A percentile compares a stretch with the other conserved stretches of the same genome.
Conservation (phyloP, 1,284 basidiomycete genomes). For the Phellinidium pouzarii region DNA sequence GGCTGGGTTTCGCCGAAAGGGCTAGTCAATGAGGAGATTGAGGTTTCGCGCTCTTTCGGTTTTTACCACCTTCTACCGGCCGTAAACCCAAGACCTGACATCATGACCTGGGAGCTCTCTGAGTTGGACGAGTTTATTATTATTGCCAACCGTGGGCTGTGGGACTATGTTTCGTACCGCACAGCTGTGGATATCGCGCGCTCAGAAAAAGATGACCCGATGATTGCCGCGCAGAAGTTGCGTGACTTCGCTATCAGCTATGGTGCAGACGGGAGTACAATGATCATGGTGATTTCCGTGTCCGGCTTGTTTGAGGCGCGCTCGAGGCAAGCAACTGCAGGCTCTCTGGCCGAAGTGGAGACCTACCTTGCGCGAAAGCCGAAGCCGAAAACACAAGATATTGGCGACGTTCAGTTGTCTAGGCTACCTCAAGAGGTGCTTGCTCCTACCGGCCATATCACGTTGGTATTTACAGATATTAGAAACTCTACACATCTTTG, state of each 20-base stretch:
- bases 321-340: constrained; percentile 38
- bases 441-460: constrained; percentile 84
- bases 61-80: constrained; percentile 90
- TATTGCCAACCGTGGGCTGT: constrained; percentile 87
- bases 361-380: constrained; percentile 29
- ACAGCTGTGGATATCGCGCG: constrained; percentile 96
- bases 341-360: constrained; percentile 39
- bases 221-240: constrained; percentile 96
- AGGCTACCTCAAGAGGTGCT: constrained; percentile 78
- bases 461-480: constrained; percentile 98
- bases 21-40: constrained; percentile 87
- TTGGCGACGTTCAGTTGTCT: constrained; percentile 46
- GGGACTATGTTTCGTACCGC: constrained; percentile 94
- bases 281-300: constrained; percentile 96
- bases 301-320: constrained; percentile 68
- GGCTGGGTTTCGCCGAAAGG: constrained; percentile 97
- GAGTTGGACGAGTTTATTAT: constrained; percentile 96
- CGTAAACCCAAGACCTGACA: constrained; percentile 84
- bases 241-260: constrained; percentile 97
- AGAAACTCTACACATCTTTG: constrained; percentile 95
- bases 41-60: constrained; percentile 90
- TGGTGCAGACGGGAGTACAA: constrained; percentile 88
- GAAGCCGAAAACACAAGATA: constrained; percentile 36
- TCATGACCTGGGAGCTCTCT: constrained; percentile 64
- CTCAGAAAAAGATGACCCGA: constrained; percentile 79